These are phyloP conservation scores for Cryphonectria japonica DNA, from an alignment of 2,329 filamentous ascomycete species.

Conservation along the genomic window DNA sequence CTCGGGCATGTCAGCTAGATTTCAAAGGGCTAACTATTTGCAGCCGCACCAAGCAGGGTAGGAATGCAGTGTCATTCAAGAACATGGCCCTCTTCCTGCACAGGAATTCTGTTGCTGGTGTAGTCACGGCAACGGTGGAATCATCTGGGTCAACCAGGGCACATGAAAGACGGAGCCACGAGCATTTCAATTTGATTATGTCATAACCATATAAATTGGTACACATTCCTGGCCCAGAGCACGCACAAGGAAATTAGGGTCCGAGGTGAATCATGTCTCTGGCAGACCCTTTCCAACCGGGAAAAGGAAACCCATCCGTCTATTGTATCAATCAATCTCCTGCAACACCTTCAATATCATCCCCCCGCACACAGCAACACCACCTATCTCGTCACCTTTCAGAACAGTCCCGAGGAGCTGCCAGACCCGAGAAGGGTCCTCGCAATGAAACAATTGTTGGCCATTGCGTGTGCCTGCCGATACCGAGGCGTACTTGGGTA, in stretches of 20 bases:
- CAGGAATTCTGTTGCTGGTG: neutral
- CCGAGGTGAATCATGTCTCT: slow-evolving; percentile 14
- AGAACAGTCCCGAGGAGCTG: neutral
- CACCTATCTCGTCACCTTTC: neutral
- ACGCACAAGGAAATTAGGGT: slow-evolving; percentile 6
- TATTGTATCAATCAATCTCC: slow-evolving; percentile 1
- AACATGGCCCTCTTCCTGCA: neutral
- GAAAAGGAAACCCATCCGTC: neutral
- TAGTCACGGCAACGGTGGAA: neutral
- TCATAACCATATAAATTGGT: slow-evolving; percentile 15
- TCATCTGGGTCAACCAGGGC: too few relatives aligned
- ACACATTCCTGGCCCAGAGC: slow-evolving; percentile 10
- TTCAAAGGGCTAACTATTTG: neutral
- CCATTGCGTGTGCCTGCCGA: slow-evolving; percentile 15
- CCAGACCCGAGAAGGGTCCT: neutral
- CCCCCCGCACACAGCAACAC: neutral
- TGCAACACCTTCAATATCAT: slow-evolving; percentile 11
- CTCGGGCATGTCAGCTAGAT: neutral
- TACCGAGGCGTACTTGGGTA: slow-evolving; percentile 24
- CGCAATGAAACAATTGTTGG: slow-evolving; percentile 1
- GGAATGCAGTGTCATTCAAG: neutral
- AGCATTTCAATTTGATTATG: slow-evolving; percentile 17
- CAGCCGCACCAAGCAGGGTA: neutral
- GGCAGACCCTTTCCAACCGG: slow-evolving; percentile 5
- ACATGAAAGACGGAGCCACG: neutral